Conservation (phyloP, 163 green algal species). For the Scenedesmus sp. region DNA sequence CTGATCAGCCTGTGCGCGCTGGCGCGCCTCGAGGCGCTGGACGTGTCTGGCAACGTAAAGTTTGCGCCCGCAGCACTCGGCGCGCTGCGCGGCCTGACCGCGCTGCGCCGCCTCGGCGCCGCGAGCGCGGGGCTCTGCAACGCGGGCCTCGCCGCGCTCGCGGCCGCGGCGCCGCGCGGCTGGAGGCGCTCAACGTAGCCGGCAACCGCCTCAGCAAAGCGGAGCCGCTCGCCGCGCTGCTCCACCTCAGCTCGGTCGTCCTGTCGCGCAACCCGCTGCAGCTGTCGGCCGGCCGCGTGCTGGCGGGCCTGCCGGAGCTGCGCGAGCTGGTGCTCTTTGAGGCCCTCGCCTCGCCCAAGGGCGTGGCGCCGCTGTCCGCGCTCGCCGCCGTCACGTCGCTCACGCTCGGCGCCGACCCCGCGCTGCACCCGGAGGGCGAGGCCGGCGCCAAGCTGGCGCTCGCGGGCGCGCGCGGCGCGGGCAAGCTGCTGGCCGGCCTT, state of each 20-base stretch:
- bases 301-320: no score
- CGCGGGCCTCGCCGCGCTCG: slow-evolving; percentile 14
- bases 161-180: not conserved
- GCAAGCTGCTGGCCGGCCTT: not conserved
- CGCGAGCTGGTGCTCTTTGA: no score
- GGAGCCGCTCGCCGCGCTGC: not conserved
- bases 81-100: slow-evolving; percentile 4
- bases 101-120: not conserved
- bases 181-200: not conserved
- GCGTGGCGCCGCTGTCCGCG: no score
- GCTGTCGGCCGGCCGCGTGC: not conserved
- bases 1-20: slow-evolving; percentile 2
- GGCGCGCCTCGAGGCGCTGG: not conserved
- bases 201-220: slow-evolving; percentile 27
- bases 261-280: slow-evolving; percentile 25
- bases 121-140: slow-evolving; percentile 5
- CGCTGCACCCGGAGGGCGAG: slow-evolving; percentile 13
- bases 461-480: not conserved
- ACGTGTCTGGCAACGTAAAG: slow-evolving; percentile 11
- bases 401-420: no score
- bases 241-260: not conserved
- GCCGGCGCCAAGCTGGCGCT: not conserved
- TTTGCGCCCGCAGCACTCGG: slow-evolving; percentile 1
- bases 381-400: no score
- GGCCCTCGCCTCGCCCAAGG: no score